Evolutionary conservation across 2,329 filamentous ascomycete species (phyloP).

Genomic region (Aspergillus neotritici): DNA sequence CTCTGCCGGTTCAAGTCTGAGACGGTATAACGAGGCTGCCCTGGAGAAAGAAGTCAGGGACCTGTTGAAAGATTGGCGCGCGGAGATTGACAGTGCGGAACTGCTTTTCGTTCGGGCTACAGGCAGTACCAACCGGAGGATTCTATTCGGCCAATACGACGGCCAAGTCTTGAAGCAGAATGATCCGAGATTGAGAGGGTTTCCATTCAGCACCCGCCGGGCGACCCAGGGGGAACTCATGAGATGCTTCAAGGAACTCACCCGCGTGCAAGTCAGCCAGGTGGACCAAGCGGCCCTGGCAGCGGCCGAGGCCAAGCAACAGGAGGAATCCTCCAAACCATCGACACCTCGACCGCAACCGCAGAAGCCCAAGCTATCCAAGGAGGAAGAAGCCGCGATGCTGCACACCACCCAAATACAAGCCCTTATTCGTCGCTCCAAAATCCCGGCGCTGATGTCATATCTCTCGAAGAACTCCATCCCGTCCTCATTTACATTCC

Average conservation of each 20-base stretch:
- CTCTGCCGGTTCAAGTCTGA: constrained; percentile 82
- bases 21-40: constrained; percentile 90
- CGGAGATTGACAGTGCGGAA: constrained; percentile 75
- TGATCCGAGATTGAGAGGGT: constrained; percentile 74
- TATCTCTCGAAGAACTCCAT: constrained; percentile 76
- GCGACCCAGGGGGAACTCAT: constrained; percentile 93
- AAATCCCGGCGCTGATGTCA: constrained; percentile 76
- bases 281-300: constrained; percentile 63
- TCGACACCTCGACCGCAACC: constrained; percentile 28
- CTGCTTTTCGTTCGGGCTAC: constrained; percentile 85
- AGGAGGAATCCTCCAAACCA: constrained; percentile 35
- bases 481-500: constrained; percentile 66
- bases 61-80: constrained; percentile 77
- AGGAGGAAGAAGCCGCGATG: constrained; percentile 75
- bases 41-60: constrained; percentile 81
- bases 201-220: constrained; percentile 86
- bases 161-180: constrained; percentile 74
- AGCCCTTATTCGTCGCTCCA: constrained; percentile 80
- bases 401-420: constrained; percentile 87
- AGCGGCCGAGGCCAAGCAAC: constrained; percentile 43
- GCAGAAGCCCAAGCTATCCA: constrained; percentile 58
- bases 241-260: constrained; percentile 90
- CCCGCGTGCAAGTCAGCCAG: constrained; percentile 76
- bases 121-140: constrained; percentile 77
- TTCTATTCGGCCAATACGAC: constrained; percentile 86